A percentile compares a stretch with the other conserved stretches of the same genome.
phyloP scores from a whole-genome alignment of 2,329 filamentous ascomycete genomes.

The Venturia pyrina region DNA sequence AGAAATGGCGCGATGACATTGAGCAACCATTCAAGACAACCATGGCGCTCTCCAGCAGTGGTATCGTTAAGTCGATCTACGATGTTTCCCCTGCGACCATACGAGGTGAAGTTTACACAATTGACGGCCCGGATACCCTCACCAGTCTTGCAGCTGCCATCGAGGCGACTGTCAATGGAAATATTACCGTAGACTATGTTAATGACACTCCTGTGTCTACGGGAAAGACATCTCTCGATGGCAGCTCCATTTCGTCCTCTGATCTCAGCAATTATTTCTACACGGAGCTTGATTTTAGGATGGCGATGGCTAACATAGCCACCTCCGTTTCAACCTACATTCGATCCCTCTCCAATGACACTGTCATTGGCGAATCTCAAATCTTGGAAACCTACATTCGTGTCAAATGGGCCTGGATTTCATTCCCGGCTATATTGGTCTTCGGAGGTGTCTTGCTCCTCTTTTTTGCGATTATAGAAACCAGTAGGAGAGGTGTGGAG shows the following conservation, averaged over 20 bases:
- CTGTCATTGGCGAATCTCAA: neutral
- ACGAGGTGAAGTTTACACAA: neutral
- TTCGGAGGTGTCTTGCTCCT: conserved; percentile 19
- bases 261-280: neutral
- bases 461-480: conserved; percentile 18
- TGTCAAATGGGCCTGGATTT: conserved; percentile 21
- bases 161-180: neutral
- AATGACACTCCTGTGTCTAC: neutral
- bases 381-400: conserved; percentile 15
- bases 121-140: neutral
- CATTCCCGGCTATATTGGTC: conserved; percentile 19
- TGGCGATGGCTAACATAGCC: neutral
- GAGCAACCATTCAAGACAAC: neutral
- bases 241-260: neutral
- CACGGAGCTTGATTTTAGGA: neutral
- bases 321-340: neutral
- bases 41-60: neutral
- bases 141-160: neutral
- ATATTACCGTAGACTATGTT: neutral
- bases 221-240: neutral
- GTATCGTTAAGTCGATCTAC: neutral
- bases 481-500: conserved; percentile 14
- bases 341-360: neutral
- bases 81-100: neutral
- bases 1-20: too few species aligned